Percentiles rank a stretch among this genome's conserved stretches.
Conservation (phyloP, 768 basidiomycete genomes). For the Kwoniella mangroviensis region DNA sequence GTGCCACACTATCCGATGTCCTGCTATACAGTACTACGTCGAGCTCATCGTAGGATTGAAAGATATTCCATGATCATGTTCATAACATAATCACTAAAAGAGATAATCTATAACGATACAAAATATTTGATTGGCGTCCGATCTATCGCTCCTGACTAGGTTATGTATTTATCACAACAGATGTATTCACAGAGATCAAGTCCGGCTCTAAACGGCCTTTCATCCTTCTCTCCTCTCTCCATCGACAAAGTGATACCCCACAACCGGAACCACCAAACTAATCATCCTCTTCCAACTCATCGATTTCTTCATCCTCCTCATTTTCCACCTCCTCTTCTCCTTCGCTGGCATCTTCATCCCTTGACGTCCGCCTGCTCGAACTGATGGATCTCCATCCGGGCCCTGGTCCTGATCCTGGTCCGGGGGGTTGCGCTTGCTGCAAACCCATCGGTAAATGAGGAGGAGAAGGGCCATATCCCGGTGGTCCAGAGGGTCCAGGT, state of each 20-base stretch:
- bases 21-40: no score
- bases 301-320: constrained; percentile 34
- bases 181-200: background rate
- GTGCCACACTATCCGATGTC: no score
- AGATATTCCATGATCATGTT: background rate
- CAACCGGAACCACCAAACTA: background rate
- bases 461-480: constrained; percentile 9
- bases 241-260: no score
- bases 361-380: constrained; percentile 10
- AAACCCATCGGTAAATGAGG: constrained; percentile 11
- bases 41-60: no score
- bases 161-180: background rate
- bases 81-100: background rate
- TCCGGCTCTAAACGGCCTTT: background rate
- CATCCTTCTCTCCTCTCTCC: background rate
- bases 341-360: constrained; percentile 24
- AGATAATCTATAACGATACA: background rate
- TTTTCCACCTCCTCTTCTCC: constrained; percentile 22
- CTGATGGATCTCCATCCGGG: constrained; percentile 9
- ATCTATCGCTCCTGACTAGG: background rate
- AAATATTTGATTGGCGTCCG: background rate
- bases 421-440: background rate
- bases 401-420: background rate
- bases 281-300: constrained; percentile 32
- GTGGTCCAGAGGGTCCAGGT: background rate